Base-by-base conservation (phyloP, 176 grass and related monocot genomes). In the Avena atlantica region DNA sequence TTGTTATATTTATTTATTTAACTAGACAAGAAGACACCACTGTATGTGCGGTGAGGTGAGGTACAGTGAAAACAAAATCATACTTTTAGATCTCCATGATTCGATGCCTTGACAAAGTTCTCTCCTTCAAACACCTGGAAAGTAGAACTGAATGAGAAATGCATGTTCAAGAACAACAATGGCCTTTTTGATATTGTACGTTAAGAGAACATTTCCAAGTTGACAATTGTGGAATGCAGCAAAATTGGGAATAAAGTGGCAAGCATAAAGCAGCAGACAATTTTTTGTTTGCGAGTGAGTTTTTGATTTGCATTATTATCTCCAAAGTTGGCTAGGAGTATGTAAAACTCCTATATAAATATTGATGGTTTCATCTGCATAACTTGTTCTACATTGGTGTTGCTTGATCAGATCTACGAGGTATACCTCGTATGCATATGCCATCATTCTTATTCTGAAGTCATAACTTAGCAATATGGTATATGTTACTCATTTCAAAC, bases 191-290 rank as follows among this genome's bases (percentile, higher is more conserved):
- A 53, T 86, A 86, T 63, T 84, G 64, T 74, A 80, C 48, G 49
- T 72, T 70, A 17, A 49, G 59, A 85, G 82, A 85, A 81, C 82
- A 85, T 85, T 85, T 85, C 77, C 76, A 74, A 14, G 76, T 75
- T 89, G 76, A 89, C 88, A 80, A 75, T 10, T 67, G 76, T 49
- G 47, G 47, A 52, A 85, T 81, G 76, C 74, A 80, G 61, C 57
- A 65, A 59, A 31, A 20, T 56, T 66, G 55, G 68, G 88, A 89
- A 85, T 85, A 89, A 89, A 74, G 87, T 47, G 34, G 21, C 29
- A 74, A 81, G 68, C 47, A 81, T 89, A 89, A 89, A 80, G 67
- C 12, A 67, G 67, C 29, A 74, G 29, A 44, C 31, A 20, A 16
- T 74, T 45, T 85, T 80, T 74, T 85, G 21, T 31, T 80, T 74